Percentiles rank a stretch among this genome's conserved stretches.
Conservation (phyloP, 2,329 filamentous ascomycete species). For the Aspergillus arachidicola region DNA sequence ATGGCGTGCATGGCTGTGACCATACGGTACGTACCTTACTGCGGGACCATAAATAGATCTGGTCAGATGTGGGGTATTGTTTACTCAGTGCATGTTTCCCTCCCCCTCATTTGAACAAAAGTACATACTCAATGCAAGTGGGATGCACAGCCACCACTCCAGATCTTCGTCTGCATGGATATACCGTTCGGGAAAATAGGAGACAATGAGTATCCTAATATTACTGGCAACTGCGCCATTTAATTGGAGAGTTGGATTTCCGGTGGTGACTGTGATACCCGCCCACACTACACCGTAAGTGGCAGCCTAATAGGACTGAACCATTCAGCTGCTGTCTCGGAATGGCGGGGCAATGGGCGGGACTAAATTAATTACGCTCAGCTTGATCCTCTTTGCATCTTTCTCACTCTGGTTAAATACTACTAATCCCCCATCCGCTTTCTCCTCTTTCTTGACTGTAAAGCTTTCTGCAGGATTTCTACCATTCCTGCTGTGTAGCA, state of each 20-base stretch:
- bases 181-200: not conserved
- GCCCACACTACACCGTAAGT: not conserved
- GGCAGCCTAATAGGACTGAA: not conserved
- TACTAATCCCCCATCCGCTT: not conserved
- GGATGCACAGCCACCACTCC: not conserved
- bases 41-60: not conserved
- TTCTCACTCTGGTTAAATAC: not conserved
- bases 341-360: slow-evolving; percentile 3
- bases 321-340: slow-evolving; percentile 6
- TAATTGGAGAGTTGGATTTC: too few relatives aligned
- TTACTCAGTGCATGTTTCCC: not conserved
- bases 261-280: not conserved
- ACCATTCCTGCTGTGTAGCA: not conserved
- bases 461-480: not conserved
- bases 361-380: slow-evolving; percentile 1
- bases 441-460: not conserved
- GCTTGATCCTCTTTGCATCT: not conserved
- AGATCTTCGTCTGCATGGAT: not conserved
- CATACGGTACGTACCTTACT: not conserved
- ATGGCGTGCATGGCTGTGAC: not conserved
- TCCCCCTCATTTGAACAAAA: not conserved
- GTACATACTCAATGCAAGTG: not conserved
- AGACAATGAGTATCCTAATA: too few relatives aligned
- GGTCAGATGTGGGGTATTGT: not conserved
- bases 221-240: not conserved